Evolutionary conservation across 2,329 filamentous ascomycete species (phyloP).

Genomic region (Domatiomyces catenatus): DNA sequence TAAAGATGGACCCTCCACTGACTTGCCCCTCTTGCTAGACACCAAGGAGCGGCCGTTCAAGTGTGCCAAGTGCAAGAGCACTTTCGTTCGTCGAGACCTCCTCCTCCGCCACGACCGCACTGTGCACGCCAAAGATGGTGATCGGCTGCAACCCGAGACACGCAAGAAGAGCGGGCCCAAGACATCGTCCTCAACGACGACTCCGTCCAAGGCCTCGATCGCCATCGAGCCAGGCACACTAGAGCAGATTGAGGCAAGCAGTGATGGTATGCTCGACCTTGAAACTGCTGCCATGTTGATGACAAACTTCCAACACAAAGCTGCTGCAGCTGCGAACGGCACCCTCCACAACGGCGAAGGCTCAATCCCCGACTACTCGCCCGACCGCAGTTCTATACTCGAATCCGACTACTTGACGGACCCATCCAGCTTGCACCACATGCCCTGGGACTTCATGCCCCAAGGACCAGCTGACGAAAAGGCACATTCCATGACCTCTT

Average conservation of each 20-base stretch:
- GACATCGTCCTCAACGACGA: constrained; percentile 34
- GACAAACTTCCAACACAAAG: constrained; percentile 95
- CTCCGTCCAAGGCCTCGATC: constrained; percentile 59
- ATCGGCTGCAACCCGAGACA: constrained; percentile 57
- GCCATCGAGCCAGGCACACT: constrained; percentile 71
- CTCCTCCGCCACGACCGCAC: constrained; percentile 94
- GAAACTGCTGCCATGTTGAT: constrained; percentile 98
- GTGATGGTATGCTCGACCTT: constrained; percentile 83
- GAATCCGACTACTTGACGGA: constrained; percentile 65
- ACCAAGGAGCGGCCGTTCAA: constrained; percentile 99
- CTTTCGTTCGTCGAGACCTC: constrained; percentile 92
- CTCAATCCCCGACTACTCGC: constrained; percentile 51
- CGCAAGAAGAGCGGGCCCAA: constrained; percentile 40
- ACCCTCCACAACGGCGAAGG: constrained; percentile 33
- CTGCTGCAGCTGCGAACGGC: constrained; percentile 49
- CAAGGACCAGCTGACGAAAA: constrained; percentile 56
- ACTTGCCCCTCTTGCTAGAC: constrained; percentile 40
- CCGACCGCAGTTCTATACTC: constrained; percentile 55
- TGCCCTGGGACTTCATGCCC: constrained; percentile 85
- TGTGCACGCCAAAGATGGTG: constrained; percentile 92
- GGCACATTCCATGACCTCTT: constrained; percentile 57
- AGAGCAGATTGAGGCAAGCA: constrained; percentile 83
- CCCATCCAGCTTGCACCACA: constrained; percentile 67
- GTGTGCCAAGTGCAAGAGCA: constrained; percentile 94
- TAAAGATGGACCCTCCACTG: constrained; percentile 7